Evolutionary conservation across 257 asterid species (phyloP).

Genomic region (Cynanchum wilfordii): DNA sequence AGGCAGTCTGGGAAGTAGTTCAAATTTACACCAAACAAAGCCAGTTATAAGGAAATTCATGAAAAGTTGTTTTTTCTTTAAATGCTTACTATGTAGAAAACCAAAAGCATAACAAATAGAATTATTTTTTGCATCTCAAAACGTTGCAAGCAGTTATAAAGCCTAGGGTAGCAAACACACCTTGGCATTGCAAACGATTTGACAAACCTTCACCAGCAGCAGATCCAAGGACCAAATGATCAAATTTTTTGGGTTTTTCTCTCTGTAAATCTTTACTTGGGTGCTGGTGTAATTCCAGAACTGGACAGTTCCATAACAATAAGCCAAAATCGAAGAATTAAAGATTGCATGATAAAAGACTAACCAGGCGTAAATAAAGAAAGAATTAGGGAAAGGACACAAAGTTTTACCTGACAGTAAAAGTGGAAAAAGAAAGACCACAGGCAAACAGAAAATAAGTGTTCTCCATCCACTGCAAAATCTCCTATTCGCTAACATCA

Average conservation of each 20-base stretch:
- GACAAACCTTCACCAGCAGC: conserved; percentile 77
- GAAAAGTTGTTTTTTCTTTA: background rate
- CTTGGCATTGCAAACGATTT: conserved; percentile 84
- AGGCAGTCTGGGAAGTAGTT: background rate
- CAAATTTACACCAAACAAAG: background rate
- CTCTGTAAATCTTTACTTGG: conserved; percentile 26
- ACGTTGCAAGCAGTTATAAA: background rate
- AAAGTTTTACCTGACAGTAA: conserved; percentile 50
- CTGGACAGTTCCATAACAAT: conserved; percentile 28
- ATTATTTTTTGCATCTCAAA: background rate
- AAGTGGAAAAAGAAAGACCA: conserved; percentile 43
- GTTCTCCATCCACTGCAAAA: conserved; percentile 67
- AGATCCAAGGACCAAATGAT: conserved; percentile 74
- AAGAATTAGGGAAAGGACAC: background rate
- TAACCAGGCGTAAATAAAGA: background rate
- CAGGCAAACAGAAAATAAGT: conserved; percentile 53
- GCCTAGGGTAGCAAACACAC: conserved; percentile 36
- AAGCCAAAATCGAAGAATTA: conserved; percentile 8
- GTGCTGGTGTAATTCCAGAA: conserved; percentile 50
- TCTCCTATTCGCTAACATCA: conserved; percentile 28
- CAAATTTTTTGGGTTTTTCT: conserved; percentile 47
- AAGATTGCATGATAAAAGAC: background rate
- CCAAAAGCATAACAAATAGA: background rate
- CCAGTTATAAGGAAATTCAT: background rate
- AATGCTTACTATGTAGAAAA: no score